Evolutionary conservation across 139 green algal genomes (phyloP), one percentile per base, ranked within the genome.

Genomic region (Micractinium conductrix): DNA sequence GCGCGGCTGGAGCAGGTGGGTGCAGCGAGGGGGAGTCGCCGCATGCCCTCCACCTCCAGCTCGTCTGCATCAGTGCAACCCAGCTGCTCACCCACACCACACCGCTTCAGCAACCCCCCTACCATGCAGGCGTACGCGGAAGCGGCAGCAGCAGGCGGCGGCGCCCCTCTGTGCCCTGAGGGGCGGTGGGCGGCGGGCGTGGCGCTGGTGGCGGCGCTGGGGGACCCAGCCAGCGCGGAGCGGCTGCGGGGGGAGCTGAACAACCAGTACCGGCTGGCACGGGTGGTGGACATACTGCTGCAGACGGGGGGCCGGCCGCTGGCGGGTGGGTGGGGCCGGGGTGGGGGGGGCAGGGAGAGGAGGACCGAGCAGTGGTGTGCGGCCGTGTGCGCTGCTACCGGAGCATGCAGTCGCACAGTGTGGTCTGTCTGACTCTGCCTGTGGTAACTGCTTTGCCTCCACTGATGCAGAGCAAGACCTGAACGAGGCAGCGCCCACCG

Each of bases 221-320:
- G 95, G 7, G 95, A 98, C 44, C 22, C 86, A 4, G 88, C 69
- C 24, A 84, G 87, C 43, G 92, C 92, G 26, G 78, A 71, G n/a
- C 48, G 93, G 45, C 88, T 98, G 6, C 50, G 55, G 0, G 65
- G 30, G 22, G 95, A 96, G 87, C 79, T 79, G 26, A 98, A 98
- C 91, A 98, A 99, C 89, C 96, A 91, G 79, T 99, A 98, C 89
- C 88, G 96, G 16, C 87, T 99, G 88, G 81, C 88, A 76, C 78
- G 96, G 5, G 94, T 95, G 68, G 87, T 97, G 35, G 87, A 93
- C 85, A 92, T 98, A 40, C 72, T 97, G 81, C 75, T 96, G 84
- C 81, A 89, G 48, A 92, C 88, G 7, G 89, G 91, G 2, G 74
- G 85, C 53, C 79, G 48, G 42, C 82, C 91, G 30, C 70, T 91